A percentile compares a stretch with the other conserved stretches of the same genome.
Evolutionary conservation across 495 filamentous ascomycete genomes (phyloP).

Genomic region (Parachaetomium inaequale): DNA sequence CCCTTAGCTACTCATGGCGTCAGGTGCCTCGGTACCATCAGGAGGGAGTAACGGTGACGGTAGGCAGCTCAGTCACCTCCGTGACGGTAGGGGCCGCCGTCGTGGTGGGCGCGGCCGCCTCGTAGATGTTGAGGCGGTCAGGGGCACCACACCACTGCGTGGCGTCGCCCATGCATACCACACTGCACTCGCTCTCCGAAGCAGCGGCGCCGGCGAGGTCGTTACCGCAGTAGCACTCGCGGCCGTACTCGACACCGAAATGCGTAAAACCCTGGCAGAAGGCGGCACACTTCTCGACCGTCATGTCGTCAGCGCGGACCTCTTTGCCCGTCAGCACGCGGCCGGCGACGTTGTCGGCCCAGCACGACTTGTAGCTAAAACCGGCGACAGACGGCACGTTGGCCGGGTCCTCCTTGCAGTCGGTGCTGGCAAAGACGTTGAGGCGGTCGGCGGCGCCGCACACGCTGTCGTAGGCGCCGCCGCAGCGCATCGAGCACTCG

Average conservation of each 20-base stretch:
- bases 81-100: not conserved
- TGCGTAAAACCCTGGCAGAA: constrained; percentile 26
- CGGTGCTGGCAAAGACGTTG: constrained; percentile 20
- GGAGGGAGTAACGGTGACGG: not conserved
- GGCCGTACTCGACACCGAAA: constrained; percentile 20
- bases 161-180: constrained; percentile 19
- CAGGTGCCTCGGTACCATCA: too few relatives aligned
- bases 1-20: too few relatives aligned
- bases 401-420: constrained; percentile 12
- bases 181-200: constrained; percentile 18
- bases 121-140: constrained; percentile 19
- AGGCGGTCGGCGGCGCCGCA: constrained; percentile 23
- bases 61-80: not conserved
- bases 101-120: not conserved
- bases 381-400: constrained; percentile 30
- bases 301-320: constrained; percentile 27
- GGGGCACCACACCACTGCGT: constrained; percentile 18
- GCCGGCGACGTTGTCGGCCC: constrained; percentile 29
- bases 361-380: constrained; percentile 38
- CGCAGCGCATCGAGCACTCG: constrained; percentile 21
- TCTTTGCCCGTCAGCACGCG: constrained; percentile 23
- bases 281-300: constrained; percentile 33
- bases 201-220: constrained; percentile 10
- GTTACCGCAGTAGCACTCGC: constrained; percentile 26
- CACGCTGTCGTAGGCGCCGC: constrained; percentile 18